These are phyloP conservation scores for Dryas alaskensis DNA, from an alignment of 306 rosid species.

Conservation along the genomic window DNA sequence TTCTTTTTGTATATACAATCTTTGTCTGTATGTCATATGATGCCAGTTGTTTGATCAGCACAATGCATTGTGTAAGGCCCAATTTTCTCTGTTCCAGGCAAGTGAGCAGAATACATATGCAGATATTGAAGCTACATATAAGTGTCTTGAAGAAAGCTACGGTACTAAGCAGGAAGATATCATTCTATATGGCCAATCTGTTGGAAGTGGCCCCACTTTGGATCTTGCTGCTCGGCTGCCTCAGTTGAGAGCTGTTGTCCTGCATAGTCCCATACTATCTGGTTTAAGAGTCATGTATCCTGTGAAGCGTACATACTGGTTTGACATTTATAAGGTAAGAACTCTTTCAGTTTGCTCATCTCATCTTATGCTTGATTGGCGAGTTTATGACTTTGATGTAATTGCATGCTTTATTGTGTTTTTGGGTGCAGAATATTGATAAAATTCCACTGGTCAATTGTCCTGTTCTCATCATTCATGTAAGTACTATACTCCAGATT, in stretches of 20 bases:
- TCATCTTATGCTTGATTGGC: conserved; percentile 17
- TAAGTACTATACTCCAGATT: conserved; percentile 42
- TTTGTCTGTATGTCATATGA: neutral
- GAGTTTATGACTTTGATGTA: conserved; percentile 9
- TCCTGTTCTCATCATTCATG: conserved; percentile 90
- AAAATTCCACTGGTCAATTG: conserved; percentile 81
- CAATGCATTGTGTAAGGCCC: conserved; percentile 25
- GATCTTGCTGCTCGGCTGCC: conserved; percentile 87
- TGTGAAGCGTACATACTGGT: conserved; percentile 85
- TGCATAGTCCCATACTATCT: conserved; percentile 93
- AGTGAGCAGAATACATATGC: conserved; percentile 94
- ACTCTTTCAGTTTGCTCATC: conserved; percentile 10
- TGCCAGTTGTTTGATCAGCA: conserved; percentile 23
- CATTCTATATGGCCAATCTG: conserved; percentile 89
- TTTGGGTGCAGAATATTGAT: conserved; percentile 72
- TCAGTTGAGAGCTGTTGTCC: conserved; percentile 78
- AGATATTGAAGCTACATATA: conserved; percentile 88
- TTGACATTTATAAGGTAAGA: conserved; percentile 87
- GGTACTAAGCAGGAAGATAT: conserved; percentile 86
- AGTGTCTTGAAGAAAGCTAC: conserved; percentile 86
- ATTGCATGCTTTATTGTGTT: conserved; percentile 22
- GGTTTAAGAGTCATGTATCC: conserved; percentile 98
- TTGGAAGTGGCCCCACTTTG: conserved; percentile 95
- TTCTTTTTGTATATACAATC: neutral
- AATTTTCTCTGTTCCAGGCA: conserved; percentile 57